Conservation (phyloP, 2,329 filamentous ascomycete species). For the Scytalidium lignicola region DNA sequence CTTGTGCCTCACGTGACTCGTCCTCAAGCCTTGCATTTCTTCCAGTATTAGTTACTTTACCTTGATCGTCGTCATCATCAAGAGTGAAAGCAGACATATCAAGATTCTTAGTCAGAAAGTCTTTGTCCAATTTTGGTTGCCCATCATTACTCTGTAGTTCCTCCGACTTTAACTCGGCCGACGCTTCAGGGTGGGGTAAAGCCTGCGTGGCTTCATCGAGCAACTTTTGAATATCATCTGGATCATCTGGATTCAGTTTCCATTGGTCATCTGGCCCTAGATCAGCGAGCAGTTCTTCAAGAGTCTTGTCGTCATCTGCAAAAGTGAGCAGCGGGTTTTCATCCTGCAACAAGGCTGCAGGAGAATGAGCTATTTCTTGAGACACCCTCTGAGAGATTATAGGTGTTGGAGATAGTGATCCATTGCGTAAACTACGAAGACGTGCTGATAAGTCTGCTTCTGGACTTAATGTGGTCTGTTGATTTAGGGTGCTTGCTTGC, state of each 20-base stretch:
- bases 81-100: constrained; percentile 30
- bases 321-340: constrained; percentile 11
- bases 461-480: constrained; percentile 1
- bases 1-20: constrained; percentile 25
- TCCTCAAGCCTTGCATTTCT: constrained; percentile 24
- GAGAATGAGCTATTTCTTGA: background rate
- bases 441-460: constrained; percentile 24
- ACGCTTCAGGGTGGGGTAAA: constrained; percentile 10
- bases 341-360: background rate
- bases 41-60: constrained; percentile 28
- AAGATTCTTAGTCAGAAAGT: constrained; percentile 18
- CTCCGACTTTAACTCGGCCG: constrained; percentile 25
- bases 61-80: constrained; percentile 37
- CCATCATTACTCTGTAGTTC: constrained; percentile 31
- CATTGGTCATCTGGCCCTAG: constrained; percentile 23
- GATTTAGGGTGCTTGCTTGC: background rate
- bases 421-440: constrained; percentile 23
- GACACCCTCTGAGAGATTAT: background rate
- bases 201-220: constrained; percentile 21
- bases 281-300: constrained; percentile 26
- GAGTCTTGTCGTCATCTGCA: constrained; percentile 19
- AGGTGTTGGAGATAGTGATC: constrained; percentile 13
- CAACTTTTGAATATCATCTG: constrained; percentile 22
- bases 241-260: constrained; percentile 23
- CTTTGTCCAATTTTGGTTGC: background rate